Conservation (phyloP, 2,329 filamentous ascomycete species). For the Talaromyces sp. region DNA sequence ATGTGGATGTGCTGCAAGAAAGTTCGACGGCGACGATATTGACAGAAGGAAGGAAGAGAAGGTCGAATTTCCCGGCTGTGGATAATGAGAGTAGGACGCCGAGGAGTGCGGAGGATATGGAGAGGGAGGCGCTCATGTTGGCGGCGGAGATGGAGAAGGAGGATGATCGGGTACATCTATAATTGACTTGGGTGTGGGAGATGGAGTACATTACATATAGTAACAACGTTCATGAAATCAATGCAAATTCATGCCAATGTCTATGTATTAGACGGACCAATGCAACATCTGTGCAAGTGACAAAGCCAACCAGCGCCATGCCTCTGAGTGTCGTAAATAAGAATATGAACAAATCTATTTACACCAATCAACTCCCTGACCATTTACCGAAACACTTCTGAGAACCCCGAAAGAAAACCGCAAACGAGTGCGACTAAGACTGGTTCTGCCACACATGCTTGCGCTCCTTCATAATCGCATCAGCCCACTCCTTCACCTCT, state of each 20-base stretch:
- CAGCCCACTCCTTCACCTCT: constrained; percentile 78
- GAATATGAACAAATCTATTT: constrained; percentile 13
- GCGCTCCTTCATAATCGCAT: constrained; percentile 73
- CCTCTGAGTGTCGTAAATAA: not conserved
- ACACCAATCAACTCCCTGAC: not conserved
- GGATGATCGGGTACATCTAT: constrained; percentile 27
- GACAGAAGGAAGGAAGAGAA: constrained; percentile 36
- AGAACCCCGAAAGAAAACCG: too few species aligned
- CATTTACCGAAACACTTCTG: not conserved
- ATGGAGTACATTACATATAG: not conserved
- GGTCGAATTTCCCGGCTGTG: constrained; percentile 64
- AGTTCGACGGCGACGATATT: not conserved
- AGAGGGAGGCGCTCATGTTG: constrained; percentile 69
- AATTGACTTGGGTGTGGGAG: not conserved
- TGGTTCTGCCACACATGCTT: constrained; percentile 64
- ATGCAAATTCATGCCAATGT: not conserved
- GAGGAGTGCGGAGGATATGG: constrained; percentile 73
- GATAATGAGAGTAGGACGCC: constrained; percentile 69
- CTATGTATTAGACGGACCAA: constrained; percentile 5
- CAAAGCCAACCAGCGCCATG: constrained; percentile 15
- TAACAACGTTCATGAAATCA: not conserved
- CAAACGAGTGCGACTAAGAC: not conserved
- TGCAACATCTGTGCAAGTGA: constrained; percentile 8
- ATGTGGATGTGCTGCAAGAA: not conserved
- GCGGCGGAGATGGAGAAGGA: constrained; percentile 46